These are phyloP conservation scores for Leishmania gerbilli DNA, from an alignment of 208 protist genomes.

Conservation along the genomic window DNA sequence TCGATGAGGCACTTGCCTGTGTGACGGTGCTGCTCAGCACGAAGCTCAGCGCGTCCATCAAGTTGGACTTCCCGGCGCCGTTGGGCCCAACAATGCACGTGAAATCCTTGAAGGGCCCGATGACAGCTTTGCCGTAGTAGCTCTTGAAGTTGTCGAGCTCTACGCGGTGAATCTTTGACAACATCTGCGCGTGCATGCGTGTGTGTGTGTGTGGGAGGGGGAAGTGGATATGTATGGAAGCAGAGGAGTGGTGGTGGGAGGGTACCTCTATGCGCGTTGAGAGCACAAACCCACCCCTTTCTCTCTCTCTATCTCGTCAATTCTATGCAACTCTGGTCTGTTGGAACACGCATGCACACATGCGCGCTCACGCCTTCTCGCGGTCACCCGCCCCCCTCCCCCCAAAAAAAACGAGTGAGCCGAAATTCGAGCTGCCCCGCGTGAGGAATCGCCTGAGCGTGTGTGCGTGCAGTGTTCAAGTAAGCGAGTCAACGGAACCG, in stretches of 20 bases:
- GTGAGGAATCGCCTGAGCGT: not conserved
- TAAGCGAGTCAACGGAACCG: not conserved
- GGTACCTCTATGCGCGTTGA: not conserved
- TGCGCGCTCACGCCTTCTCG: not conserved
- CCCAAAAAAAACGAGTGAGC: not conserved
- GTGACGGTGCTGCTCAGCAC: slow-evolving; percentile 91
- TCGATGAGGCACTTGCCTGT: slow-evolving; percentile 26
- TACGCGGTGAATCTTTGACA: slow-evolving; percentile 80
- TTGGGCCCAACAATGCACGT: slow-evolving; percentile 99
- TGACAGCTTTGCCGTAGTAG: slow-evolving; percentile 93
- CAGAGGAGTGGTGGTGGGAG: not conserved
- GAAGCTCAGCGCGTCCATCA: slow-evolving; percentile 99
- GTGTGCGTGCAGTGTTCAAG: not conserved
- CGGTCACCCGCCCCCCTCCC: not conserved
- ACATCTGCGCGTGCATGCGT: slow-evolving; percentile 40
- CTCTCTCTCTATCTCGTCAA: not conserved
- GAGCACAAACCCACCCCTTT: not conserved
- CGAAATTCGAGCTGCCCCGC: not conserved
- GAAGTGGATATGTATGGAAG: not conserved
- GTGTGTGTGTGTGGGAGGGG: not conserved
- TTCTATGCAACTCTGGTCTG: not conserved
- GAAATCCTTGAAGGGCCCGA: slow-evolving; percentile 98
- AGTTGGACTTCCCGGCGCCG: slow-evolving; percentile 98
- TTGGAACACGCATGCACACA: not conserved
- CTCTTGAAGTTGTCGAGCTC: slow-evolving; percentile 99